These are phyloP conservation scores for Lentinula sp. DNA, from an alignment of 768 basidiomycete genomes.

Conservation along the genomic window DNA sequence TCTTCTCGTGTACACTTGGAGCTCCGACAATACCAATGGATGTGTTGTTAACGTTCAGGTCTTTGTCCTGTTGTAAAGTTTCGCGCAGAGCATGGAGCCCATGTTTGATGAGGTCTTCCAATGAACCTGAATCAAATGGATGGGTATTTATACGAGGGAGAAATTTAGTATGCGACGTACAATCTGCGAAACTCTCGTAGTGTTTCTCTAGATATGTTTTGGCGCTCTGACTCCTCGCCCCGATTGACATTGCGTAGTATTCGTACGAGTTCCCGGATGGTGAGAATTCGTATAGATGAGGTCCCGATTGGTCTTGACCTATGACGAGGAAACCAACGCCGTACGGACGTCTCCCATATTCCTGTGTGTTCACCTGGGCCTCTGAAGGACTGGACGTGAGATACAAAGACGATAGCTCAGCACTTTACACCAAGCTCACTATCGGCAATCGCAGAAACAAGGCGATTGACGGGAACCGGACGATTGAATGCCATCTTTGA, in stretches of 20 bases:
- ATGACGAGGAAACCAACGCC: constrained; percentile 98
- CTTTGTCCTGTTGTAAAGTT: constrained; percentile 98
- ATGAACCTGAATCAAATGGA: constrained; percentile 44
- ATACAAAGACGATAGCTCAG: not conserved
- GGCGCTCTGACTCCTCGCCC: constrained; percentile 95
- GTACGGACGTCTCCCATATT: constrained; percentile 95
- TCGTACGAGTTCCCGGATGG: constrained; percentile 97
- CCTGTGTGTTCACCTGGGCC: constrained; percentile 98
- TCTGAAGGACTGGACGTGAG: constrained; percentile 38
- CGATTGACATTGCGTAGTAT: constrained; percentile 98
- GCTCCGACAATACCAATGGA: constrained; percentile 91
- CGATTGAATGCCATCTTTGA: constrained; percentile 94
- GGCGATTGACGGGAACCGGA: constrained; percentile 88
- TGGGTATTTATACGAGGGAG: not conserved
- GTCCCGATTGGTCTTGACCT: constrained; percentile 93
- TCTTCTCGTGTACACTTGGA: constrained; percentile 50
- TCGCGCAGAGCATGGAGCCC: constrained; percentile 93
- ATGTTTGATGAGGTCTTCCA: constrained; percentile 87
- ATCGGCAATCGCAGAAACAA: constrained; percentile 91
- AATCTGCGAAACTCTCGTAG: constrained; percentile 79
- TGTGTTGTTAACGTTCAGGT: constrained; percentile 88
- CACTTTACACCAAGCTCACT: constrained; percentile 48
- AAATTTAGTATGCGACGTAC: constrained; percentile 29
- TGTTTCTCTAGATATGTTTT: constrained; percentile 98
- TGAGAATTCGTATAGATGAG: constrained; percentile 97